A percentile compares a stretch with the other conserved stretches of the same genome.
Evolutionary conservation across 2,329 filamentous ascomycete genomes (phyloP).

Genomic region (Fusarium zealandicum): DNA sequence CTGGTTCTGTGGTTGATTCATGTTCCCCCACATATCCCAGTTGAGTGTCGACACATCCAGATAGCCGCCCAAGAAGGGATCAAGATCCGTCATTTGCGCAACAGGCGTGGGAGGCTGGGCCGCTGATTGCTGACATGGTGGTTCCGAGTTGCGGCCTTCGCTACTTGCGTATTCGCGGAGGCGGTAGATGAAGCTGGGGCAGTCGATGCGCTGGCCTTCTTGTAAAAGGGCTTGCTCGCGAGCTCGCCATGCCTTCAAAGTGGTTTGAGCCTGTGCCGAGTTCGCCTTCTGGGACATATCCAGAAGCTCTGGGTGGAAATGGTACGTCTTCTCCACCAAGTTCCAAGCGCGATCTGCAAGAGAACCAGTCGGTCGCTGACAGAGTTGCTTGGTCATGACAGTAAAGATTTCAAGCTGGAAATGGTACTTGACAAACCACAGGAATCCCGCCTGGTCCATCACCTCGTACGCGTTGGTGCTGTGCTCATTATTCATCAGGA

Average conservation of each 20-base stretch:
- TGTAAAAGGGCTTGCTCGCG: conserved; percentile 53
- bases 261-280: conserved; percentile 54
- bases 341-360: conserved; percentile 63
- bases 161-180: conserved; percentile 53
- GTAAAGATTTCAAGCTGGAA: conserved; percentile 65
- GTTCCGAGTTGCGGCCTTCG: conserved; percentile 46
- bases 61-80: conserved; percentile 54
- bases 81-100: conserved; percentile 45
- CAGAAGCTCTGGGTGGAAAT: conserved; percentile 58
- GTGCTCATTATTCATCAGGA: conserved; percentile 58
- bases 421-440: conserved; percentile 62
- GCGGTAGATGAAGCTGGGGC: conserved; percentile 55
- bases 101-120: conserved; percentile 41
- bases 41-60: conserved; percentile 54
- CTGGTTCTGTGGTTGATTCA: conserved; percentile 40
- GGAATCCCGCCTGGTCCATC: conserved; percentile 55
- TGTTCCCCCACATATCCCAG: conserved; percentile 55
- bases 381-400: conserved; percentile 63
- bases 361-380: conserved; percentile 55
- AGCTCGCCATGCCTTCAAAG: conserved; percentile 61
- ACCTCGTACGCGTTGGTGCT: conserved; percentile 54
- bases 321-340: conserved; percentile 55
- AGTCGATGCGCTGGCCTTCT: conserved; percentile 49
- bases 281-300: conserved; percentile 57
- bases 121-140: conserved; percentile 36